Evolutionary conservation across 495 filamentous ascomycete genomes (phyloP).

Genomic region (Aspergillus hancockii): DNA sequence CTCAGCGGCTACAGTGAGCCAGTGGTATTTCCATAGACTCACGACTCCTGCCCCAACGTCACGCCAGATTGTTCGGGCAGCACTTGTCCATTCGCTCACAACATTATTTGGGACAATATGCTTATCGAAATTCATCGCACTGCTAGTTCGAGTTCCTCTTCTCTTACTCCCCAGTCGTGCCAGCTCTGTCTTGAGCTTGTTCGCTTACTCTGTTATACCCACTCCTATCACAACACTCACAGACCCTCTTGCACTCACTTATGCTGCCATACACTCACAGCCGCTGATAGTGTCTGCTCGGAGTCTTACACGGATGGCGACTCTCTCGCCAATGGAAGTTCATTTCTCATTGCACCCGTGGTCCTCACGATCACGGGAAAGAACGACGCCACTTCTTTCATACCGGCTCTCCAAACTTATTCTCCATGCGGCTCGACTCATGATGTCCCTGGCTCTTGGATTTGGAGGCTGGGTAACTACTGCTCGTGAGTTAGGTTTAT

Average conservation of each 20-base stretch:
- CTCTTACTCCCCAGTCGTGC: slow-evolving; percentile 77
- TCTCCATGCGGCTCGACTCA: slow-evolving; percentile 82
- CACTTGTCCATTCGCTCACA: slow-evolving; percentile 73
- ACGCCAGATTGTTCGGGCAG: slow-evolving; percentile 77
- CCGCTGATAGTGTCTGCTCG: slow-evolving; percentile 72
- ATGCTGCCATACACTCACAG: slow-evolving; percentile 90
- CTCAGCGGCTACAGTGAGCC: slow-evolving; percentile 91
- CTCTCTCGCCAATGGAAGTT: slow-evolving; percentile 63
- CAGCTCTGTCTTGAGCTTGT: slow-evolving; percentile 59
- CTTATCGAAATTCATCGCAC: slow-evolving; percentile 74
- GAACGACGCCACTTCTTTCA: slow-evolving; percentile 54
- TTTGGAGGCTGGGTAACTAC: slow-evolving; percentile 98
- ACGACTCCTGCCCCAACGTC: slow-evolving; percentile 73
- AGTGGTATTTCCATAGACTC: slow-evolving; percentile 98
- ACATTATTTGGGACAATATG: slow-evolving; percentile 94
- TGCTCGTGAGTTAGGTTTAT: slow-evolving; percentile 66
- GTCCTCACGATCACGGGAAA: slow-evolving; percentile 39
- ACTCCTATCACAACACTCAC: slow-evolving; percentile 81
- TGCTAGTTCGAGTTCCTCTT: slow-evolving; percentile 83
- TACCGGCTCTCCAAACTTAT: slow-evolving; percentile 91
- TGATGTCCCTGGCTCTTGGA: slow-evolving; percentile 85
- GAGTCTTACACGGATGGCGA: slow-evolving; percentile 74
- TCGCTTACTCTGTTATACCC: slow-evolving; percentile 76
- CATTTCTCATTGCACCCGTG: slow-evolving; percentile 53
- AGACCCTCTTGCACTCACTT: slow-evolving; percentile 88